Conservation (phyloP, 768 basidiomycete genomes). For the Sutorius australiensis region DNA sequence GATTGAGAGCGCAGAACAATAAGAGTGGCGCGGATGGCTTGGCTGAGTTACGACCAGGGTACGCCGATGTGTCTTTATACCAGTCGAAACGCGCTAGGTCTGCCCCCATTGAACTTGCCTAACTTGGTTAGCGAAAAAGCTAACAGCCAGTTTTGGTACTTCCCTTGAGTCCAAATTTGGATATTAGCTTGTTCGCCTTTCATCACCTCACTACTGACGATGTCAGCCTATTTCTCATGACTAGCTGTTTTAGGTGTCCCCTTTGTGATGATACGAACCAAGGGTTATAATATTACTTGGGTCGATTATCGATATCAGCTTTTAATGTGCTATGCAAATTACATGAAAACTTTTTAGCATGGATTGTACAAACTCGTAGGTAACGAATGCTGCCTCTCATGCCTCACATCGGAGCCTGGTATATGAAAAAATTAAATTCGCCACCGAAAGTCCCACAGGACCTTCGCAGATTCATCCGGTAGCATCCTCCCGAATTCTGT, state of each 20-base stretch:
- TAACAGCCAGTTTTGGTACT: constrained; percentile 20
- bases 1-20: constrained; percentile 27
- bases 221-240: constrained; percentile 1
- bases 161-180: constrained; percentile 28
- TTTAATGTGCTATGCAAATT: background rate
- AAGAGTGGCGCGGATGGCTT: constrained; percentile 21
- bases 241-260: constrained; percentile 15
- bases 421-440: background rate
- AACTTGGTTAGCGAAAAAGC: constrained; percentile 17
- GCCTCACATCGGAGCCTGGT: background rate
- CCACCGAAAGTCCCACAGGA: background rate
- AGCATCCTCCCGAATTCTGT: background rate
- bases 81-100: background rate
- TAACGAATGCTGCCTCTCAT: background rate
- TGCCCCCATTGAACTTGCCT: constrained; percentile 26
- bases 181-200: constrained; percentile 22
- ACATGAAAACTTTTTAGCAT: background rate
- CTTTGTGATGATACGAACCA: constrained; percentile 18
- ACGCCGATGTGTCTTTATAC: constrained; percentile 24
- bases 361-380: background rate
- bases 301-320: background rate
- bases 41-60: constrained; percentile 8
- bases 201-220: background rate
- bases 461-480: background rate
- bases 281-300: background rate